Base-by-base conservation (phyloP, 2,329 filamentous ascomycete species). In the Microcera coccophila region DNA sequence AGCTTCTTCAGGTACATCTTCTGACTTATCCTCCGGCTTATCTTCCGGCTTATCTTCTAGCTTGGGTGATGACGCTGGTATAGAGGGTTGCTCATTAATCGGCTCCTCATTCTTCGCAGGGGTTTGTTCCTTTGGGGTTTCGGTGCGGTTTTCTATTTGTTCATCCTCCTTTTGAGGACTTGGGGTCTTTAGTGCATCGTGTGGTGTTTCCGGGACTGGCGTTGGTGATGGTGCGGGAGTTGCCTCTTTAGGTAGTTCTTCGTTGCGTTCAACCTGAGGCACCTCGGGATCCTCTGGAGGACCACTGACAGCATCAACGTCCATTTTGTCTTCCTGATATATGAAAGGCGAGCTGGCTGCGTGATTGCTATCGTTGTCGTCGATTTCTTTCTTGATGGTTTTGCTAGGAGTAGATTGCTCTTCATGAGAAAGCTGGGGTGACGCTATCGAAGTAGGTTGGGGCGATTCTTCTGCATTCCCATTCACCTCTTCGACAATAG, bases 401-500 rank as follows among this genome's bases (percentile, higher is more conserved):
- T 32, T 32, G n/a, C 15, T 32, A 32, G 29, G 15, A 15, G 29
- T 10, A 32, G 29, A 32, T 32, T 32, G 29, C 15, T 14, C 8
- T 53, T 17, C 39, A 39, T 16, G 44, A n/a, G n/a, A 32, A 32
- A 15, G 11, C 7, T 32, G 29, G 15, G 29, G 29, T 32, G 29
- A 8, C 8, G 15, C 5, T 7, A 5, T 32, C 8, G 29, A n/a
- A n/a, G 29, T 10, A 14, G 15, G 12, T n/a, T n/a, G 9, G 29
- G 29, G 29, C 15, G 29, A 17, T 15, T 14, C 15, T 32, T 32
- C 8, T 15, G 12, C 9, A 15, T 32, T 15, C 8, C 29, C 29
- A 32, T 32, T 32, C 29, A 32, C 29, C 11, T 32, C 15, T 32
- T 32, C n/a, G 8, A 9, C n/a, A 32, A 32, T 32, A 17, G 29